phyloP scores from a whole-genome alignment of 805 yeast species.

The Pichia pseudocactophila region DNA sequence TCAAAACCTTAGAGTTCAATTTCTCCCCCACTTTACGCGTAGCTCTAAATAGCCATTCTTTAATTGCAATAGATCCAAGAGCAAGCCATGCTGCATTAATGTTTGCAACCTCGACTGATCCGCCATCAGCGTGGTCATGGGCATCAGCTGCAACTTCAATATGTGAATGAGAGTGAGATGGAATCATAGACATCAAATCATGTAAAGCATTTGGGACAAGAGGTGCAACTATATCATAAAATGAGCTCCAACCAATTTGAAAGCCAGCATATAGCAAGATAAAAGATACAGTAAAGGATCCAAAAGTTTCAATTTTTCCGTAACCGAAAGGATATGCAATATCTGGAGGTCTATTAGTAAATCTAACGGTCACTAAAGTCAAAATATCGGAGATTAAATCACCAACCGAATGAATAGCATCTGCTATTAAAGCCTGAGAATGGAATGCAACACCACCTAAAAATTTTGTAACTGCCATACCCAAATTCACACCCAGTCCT shows the following conservation, averaged over 20 bases:
- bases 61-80: slow-evolving; percentile 73
- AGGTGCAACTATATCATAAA: slow-evolving; percentile 59
- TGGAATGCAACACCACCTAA: slow-evolving; percentile 87
- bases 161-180: slow-evolving; percentile 50
- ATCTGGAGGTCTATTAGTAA: slow-evolving; percentile 54
- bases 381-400: slow-evolving; percentile 85
- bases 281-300: slow-evolving; percentile 80
- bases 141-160: slow-evolving; percentile 10
- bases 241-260: slow-evolving; percentile 82
- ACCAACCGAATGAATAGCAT: slow-evolving; percentile 86
- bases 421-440: slow-evolving; percentile 90
- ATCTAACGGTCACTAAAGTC: slow-evolving; percentile 81
- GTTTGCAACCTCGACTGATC: slow-evolving; percentile 27
- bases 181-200: slow-evolving; percentile 43
- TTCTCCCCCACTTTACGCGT: slow-evolving; percentile 73
- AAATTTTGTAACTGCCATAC: slow-evolving; percentile 81
- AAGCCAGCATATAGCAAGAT: slow-evolving; percentile 81
- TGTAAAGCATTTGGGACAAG: slow-evolving; percentile 52
- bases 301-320: slow-evolving; percentile 89
- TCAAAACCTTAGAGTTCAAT: slow-evolving; percentile 77
- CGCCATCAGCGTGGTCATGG: slow-evolving; percentile 29
- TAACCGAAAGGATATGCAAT: slow-evolving; percentile 64
- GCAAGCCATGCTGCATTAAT: slow-evolving; percentile 97
- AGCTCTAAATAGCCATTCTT: slow-evolving; percentile 80
- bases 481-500: slow-evolving; percentile 75